These are phyloP conservation scores for Massariosphaeria phaeospora DNA, from an alignment of 495 filamentous ascomycete species.

Conservation along the genomic window DNA sequence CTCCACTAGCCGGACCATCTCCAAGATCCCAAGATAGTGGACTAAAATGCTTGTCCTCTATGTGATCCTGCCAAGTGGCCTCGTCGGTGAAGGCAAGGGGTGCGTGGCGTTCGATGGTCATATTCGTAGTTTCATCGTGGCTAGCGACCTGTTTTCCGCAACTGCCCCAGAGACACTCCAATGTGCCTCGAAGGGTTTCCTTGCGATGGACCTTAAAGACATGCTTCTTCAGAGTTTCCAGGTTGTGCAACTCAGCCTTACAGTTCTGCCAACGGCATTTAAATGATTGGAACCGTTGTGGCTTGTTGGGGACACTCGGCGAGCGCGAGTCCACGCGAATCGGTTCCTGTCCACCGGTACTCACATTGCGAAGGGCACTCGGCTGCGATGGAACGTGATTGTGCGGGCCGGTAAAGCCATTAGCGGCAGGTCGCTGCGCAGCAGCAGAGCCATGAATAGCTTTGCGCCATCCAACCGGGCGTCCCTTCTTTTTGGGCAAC, in stretches of 20 bases:
- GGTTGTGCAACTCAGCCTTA: conserved; percentile 66
- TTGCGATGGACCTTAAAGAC: conserved; percentile 53
- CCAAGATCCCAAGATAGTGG: conserved; percentile 60
- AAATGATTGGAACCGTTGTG: conserved; percentile 45
- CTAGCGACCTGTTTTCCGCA: conserved; percentile 38
- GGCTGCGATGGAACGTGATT: conserved; percentile 13
- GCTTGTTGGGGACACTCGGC: conserved; percentile 10
- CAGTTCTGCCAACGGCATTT: conserved; percentile 63
- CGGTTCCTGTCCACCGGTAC: conserved; percentile 2
- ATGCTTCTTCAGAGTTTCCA: conserved; percentile 65
- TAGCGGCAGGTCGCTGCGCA: conserved; percentile 5
- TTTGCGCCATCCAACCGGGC: conserved; percentile 43
- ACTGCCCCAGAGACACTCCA: conserved; percentile 47
- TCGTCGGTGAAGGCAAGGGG: conserved; percentile 36
- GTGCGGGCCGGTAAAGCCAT: conserved; percentile 6
- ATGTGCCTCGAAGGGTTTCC: conserved; percentile 21
- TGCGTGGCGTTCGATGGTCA: conserved; percentile 18
- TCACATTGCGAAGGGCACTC: conserved; percentile 22
- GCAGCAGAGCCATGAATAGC: conserved; percentile 33
- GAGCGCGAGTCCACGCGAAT: conserved; percentile 22
- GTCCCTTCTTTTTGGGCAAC: conserved; percentile 40
- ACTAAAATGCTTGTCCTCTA: conserved; percentile 56
- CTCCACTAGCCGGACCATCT: conserved; percentile 55
- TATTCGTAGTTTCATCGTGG: conserved; percentile 29
- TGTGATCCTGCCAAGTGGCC: conserved; percentile 54